Evolutionary conservation across 768 basidiomycete genomes (phyloP), one percentile per base, ranked within the genome.

Genomic region (Serendipita indica): DNA sequence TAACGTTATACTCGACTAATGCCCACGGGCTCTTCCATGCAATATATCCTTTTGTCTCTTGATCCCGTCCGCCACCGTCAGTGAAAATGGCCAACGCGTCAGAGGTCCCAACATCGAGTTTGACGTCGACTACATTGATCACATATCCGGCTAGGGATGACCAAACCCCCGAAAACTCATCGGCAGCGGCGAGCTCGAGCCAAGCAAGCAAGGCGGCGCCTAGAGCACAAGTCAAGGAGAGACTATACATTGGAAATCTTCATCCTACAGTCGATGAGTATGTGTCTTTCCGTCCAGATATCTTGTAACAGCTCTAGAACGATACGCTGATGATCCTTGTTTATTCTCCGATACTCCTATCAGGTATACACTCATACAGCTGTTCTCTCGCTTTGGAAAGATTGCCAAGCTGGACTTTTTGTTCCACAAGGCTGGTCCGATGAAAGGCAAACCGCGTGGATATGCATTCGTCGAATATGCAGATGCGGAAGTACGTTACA

Each of bases 381-480:
- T 93, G 33, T 96, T 96, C 71, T 79, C 86, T 32, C 92, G 86
- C 71, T 92, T 83, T 68, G 96, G 96, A 58, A 91, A 89, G 70
- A 79, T 98, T 61, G 79, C 89, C 20, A 89, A 91, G 64, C 78
- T 97, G 57, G 96, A 99, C 70, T 97, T 83, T 69, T 77, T 97
- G 62, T 97, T 97, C 67, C 93, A 99, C 76, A 97, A 94, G 71
- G 74, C 85, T 0, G 96, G 94, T 0, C 77, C 82, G 12, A 71
- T 83, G 66, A 92, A 84, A 67, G 96, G 96, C 16, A 96, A 89
- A 68, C 93, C 96, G 0, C 76, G 93, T 12, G 94, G 96, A 3
- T 98, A 94, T 69, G 93, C 92, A 0, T 99, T 98, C 64, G 72
- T 99, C 33, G 89, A 97, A 72, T 97, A 83, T 65, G 75, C 75